Conservation (phyloP, 768 basidiomycete genomes). For the Phlegmacium glaucopus region DNA sequence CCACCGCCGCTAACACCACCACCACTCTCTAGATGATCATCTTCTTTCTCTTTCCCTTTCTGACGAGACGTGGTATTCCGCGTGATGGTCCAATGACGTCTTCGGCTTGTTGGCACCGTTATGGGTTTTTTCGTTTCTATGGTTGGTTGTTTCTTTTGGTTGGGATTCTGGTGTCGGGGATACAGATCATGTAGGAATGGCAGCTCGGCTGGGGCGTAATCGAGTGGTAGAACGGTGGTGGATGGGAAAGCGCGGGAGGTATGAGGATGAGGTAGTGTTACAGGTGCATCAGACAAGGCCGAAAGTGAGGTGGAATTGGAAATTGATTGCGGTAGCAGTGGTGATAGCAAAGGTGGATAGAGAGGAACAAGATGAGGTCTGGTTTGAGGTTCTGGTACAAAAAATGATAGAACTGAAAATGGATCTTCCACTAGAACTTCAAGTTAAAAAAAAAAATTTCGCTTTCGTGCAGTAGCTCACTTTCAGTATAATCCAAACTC, state of each 20-base stretch:
- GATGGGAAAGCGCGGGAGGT: conserved; percentile 20
- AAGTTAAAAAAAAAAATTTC: conserved; percentile 4
- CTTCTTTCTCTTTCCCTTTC: conserved; percentile 51
- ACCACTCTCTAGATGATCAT: conserved; percentile 26
- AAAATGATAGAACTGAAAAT: conserved; percentile 60
- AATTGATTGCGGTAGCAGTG: conserved; percentile 15
- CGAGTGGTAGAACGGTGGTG: conserved; percentile 22
- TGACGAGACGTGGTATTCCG: conserved; percentile 48
- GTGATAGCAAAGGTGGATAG: conserved; percentile 36
- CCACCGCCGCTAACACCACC: conserved; percentile 21
- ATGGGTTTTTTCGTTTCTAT: not conserved
- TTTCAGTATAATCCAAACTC: conserved; percentile 72
- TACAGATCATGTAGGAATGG: conserved; percentile 14
- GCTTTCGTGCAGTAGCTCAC: conserved; percentile 35
- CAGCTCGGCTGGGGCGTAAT: conserved; percentile 18
- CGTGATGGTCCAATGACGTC: conserved; percentile 59
- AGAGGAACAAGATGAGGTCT: conserved; percentile 58
- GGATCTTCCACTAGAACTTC: conserved; percentile 74
- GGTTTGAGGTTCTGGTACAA: conserved; percentile 56
- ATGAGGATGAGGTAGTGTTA: conserved; percentile 20
- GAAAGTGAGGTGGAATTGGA: conserved; percentile 19
- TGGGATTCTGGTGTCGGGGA: not conserved
- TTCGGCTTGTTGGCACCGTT: conserved; percentile 18
- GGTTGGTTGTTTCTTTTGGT: no score
- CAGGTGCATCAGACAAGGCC: no score